phyloP scores from a whole-genome alignment of 805 yeast species.

The Candida hungchunana region DNA sequence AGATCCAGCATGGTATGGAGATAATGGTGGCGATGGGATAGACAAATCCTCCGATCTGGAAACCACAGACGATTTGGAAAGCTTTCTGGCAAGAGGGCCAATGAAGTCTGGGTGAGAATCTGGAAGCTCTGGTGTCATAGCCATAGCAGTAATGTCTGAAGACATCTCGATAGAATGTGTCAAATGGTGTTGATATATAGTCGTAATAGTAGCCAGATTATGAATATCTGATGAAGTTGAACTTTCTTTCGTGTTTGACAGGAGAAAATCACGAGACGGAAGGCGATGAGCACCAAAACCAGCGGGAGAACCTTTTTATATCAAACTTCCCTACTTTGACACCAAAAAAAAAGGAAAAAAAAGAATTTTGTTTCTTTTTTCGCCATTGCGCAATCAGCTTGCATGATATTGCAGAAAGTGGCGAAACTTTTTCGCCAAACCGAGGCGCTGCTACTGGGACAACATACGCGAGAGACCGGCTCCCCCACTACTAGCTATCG shows the following conservation, averaged over 20 bases:
- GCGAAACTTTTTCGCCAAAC: slow-evolving; percentile 2
- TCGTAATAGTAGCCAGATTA: neutral
- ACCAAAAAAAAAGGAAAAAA: neutral
- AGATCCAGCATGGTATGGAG: slow-evolving; percentile 32
- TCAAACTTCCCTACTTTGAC: too few relatives aligned
- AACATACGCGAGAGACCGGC: slow-evolving; percentile 1
- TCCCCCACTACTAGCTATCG: too few relatives aligned
- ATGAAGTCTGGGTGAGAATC: slow-evolving; percentile 11
- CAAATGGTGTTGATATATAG: neutral
- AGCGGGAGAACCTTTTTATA: neutral
- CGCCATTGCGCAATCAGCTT: slow-evolving; percentile 10
- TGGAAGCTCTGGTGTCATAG: slow-evolving; percentile 26
- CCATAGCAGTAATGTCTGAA: slow-evolving; percentile 17
- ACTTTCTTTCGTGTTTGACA: neutral
- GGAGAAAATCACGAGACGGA: neutral
- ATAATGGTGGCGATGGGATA: slow-evolving; percentile 43
- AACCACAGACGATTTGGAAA: slow-evolving; percentile 22
- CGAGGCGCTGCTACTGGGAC: slow-evolving; percentile 8
- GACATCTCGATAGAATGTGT: slow-evolving; percentile 6
- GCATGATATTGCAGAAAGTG: slow-evolving; percentile 7
- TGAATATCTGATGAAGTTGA: neutral
- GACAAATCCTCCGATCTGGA: slow-evolving; percentile 26
- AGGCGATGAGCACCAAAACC: neutral
- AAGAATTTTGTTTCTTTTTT: slow-evolving; percentile 6
- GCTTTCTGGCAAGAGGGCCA: slow-evolving; percentile 23